phyloP scores from a whole-genome alignment of 345 rosid species.

The Clarkia xantiana region DNA sequence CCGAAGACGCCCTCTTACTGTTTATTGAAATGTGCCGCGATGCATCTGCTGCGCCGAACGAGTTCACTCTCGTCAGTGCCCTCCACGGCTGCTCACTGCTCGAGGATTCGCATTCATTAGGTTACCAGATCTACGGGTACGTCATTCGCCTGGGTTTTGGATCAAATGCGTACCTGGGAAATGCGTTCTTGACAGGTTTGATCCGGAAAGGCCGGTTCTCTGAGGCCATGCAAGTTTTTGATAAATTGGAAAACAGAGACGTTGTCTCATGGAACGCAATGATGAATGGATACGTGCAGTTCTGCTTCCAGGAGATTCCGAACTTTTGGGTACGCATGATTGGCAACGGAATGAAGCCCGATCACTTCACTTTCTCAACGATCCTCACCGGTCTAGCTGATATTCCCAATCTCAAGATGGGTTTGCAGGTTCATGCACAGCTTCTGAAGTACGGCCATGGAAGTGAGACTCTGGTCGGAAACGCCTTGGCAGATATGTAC shows the following conservation, averaged over 20 bases:
- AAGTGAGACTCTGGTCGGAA: conserved; percentile 30
- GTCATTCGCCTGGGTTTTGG: conserved; percentile 24
- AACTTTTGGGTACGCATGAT: conserved; percentile 28
- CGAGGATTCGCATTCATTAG: conserved; percentile 6
- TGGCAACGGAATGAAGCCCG: conserved; percentile 30
- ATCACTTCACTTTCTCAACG: conserved; percentile 31
- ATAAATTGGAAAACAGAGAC: conserved; percentile 18
- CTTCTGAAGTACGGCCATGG: conserved; percentile 35
- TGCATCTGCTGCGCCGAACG: conserved; percentile 21
- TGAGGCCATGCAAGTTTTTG: conserved; percentile 31
- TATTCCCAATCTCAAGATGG: conserved; percentile 21
- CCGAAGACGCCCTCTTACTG: conserved; percentile 18
- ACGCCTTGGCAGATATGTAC: conserved; percentile 35
- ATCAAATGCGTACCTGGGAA: conserved; percentile 24
- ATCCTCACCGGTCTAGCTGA: conserved; percentile 30
- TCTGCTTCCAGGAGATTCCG: conserved; percentile 17
- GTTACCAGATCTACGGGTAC: conserved; percentile 21
- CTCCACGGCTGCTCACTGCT: conserved; percentile 32
- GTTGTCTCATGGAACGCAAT: conserved; percentile 44
- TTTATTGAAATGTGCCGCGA: conserved; percentile 24
- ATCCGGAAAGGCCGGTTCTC: conserved; percentile 23
- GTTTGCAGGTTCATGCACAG: conserved; percentile 37
- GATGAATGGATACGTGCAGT: conserved; percentile 33
- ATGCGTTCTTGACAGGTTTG: conserved; percentile 37
- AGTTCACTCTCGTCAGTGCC: conserved; percentile 35